These are phyloP conservation scores for Fusarium solani-melongenae DNA, from an alignment of 2,329 filamentous ascomycete genomes.

Conservation along the genomic window DNA sequence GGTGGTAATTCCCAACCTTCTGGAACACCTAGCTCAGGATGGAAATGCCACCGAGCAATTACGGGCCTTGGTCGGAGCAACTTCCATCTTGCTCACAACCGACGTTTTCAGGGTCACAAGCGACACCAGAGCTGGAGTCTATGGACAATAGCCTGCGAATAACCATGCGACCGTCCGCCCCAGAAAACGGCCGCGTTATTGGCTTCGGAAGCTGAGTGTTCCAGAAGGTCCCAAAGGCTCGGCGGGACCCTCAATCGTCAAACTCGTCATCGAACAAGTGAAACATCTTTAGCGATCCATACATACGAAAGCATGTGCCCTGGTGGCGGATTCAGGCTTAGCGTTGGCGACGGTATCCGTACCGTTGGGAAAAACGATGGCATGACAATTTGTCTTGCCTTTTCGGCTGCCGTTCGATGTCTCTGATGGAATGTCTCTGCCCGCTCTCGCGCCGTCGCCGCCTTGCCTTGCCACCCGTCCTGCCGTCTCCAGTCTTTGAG, in stretches of 20 bases:
- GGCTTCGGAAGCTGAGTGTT: conserved; percentile 36
- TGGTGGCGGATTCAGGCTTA: conserved; percentile 10
- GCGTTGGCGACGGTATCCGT: conserved; percentile 4
- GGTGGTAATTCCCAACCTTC: conserved; percentile 35
- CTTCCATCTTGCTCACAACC: conserved; percentile 16
- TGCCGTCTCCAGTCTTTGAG: conserved; percentile 25
- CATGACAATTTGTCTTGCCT: conserved; percentile 23
- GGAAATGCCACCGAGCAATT: conserved; percentile 36
- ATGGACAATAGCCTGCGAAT: conserved; percentile 1
- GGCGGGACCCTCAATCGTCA: conserved; percentile 23
- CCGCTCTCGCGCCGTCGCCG: conserved; percentile 11
- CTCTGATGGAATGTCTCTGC: conserved; percentile 30
- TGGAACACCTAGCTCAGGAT: conserved; percentile 33
- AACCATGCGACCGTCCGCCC: conserved; percentile 23
- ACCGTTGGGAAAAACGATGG: conserved; percentile 12
- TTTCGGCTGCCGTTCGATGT: conserved; percentile 19
- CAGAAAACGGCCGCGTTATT: conserved; percentile 27
- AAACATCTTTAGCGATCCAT: conserved; percentile 38
- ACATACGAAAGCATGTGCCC: conserved; percentile 27
- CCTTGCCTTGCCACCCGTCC: conserved; percentile 1
- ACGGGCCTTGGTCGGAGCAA: conserved; percentile 30
- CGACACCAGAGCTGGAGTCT: conserved; percentile 1
- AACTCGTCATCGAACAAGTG: conserved; percentile 30
- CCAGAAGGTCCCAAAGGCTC: conserved; percentile 40
- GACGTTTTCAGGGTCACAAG: background rate